phyloP scores from a whole-genome alignment of 306 rosid genomes.

The Cotoneaster glaucophyllus region DNA sequence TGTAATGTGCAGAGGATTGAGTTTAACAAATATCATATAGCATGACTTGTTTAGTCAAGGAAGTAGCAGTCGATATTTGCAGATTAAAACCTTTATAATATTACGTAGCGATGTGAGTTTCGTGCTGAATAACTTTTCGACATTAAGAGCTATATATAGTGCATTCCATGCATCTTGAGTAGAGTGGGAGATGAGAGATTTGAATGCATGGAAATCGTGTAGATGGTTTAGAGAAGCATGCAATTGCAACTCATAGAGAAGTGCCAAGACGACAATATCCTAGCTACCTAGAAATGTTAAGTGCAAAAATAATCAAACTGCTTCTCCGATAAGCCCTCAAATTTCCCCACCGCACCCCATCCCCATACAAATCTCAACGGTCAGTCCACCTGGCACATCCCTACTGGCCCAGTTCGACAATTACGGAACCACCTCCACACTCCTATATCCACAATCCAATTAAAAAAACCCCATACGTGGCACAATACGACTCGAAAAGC shows the following conservation, averaged over 20 bases:
- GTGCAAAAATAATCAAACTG: background rate
- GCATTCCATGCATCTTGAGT: too few relatives aligned
- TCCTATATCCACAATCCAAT: background rate
- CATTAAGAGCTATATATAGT: too few relatives aligned
- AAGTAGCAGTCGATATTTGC: background rate
- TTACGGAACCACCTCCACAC: background rate
- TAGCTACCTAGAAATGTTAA: background rate
- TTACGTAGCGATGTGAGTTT: too few relatives aligned
- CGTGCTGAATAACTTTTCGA: too few relatives aligned
- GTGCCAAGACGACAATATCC: background rate
- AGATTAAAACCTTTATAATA: too few relatives aligned
- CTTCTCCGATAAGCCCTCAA: background rate
- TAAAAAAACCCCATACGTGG: background rate
- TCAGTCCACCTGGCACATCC: background rate
- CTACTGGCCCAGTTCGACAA: background rate
- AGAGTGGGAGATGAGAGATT: background rate
- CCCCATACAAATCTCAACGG: background rate
- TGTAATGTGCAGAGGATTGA: accelerated
- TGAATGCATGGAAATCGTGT: background rate
- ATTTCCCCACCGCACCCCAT: background rate
- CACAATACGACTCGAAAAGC: background rate
- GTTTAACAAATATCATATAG: too few relatives aligned
- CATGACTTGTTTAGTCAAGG: background rate
- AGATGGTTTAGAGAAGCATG: background rate
- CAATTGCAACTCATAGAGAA: background rate